Evolutionary conservation across 1,139 yeast genomes (phyloP), one percentile per base, ranked within the genome.

Genomic region (Sugiyamaella neomexicana): DNA sequence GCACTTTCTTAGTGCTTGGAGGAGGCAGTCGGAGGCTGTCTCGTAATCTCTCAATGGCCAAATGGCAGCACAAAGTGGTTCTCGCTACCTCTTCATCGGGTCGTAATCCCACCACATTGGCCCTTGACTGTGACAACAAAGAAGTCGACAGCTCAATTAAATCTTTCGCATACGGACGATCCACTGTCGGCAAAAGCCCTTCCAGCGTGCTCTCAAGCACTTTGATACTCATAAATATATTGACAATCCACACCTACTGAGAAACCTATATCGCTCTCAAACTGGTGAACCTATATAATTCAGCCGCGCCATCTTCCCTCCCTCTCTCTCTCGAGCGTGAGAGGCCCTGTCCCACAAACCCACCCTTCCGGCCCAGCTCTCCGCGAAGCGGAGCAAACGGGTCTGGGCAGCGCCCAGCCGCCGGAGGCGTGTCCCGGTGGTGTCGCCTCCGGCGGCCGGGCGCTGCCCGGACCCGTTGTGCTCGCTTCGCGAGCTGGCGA

Each of bases 81-180:
- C 74, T 55, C 1, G 73, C 74, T 1, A 69, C 61, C 47, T 70
- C 73, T 52, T 69, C 72, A 5, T 55, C 58, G 1, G 72, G 66
- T 32, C 64, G 63, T 40, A 71, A 56, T 5, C 57, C 51, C 6
- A 45, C 41, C 38, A 65, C 55, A 27, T 58, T 58, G 39, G 46
- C 51, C 34, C 50, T 40, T 9, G 68, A 65, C 44, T 60, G 62
- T 32, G 59, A 51, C 27, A 54, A 54, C 20, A 62, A 52, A 12
- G 52, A 53, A 10, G 54, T 45, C 2, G 64, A 60, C 23, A 58
- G 53, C 5, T 53, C 31, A 3, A 54, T 27, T 25, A 64, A 50
- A 38, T 57, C 58, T 15, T 55, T 41, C 2, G 65, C 62, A 31
- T 59, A 54, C 7, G 37, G 39, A 8, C 45, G 51, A 12, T 43